Percentiles rank a stretch among this genome's conserved stretches.
Conservation (phyloP, 371 early-diverging fungal species). For the Actinomucor elegans region DNA sequence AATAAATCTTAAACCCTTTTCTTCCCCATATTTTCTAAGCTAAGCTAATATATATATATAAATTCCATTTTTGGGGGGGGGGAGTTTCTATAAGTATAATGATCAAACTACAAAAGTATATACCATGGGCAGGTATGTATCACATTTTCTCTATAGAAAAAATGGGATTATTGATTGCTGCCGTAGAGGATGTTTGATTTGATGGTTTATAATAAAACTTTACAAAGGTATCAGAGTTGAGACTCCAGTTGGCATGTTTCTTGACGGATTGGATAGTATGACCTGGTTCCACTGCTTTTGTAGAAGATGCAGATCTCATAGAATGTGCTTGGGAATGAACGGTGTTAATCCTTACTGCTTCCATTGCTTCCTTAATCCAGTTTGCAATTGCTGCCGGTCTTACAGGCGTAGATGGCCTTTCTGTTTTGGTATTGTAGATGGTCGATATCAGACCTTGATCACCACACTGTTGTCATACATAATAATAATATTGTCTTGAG, state of each 20-base stretch:
- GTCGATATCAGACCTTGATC: too few species aligned
- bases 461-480: too few species aligned
- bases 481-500: constrained; percentile 7
- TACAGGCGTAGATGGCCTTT: neutral
- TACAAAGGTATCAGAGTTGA: constrained; percentile 7
- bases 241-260: constrained; percentile 6
- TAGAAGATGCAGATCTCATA: constrained; percentile 5
- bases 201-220: neutral
- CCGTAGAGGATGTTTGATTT: neutral
- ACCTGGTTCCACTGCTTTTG: constrained; percentile 8
- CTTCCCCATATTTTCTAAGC: too few species aligned
- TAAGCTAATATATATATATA: too few species aligned
- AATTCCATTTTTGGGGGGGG: too few species aligned
- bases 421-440: too few species aligned
- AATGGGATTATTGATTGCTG: constrained; percentile 6
- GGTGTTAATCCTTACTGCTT: constrained; percentile 4
- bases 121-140: constrained; percentile 6
- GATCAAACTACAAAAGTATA: too few species aligned
- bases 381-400: neutral
- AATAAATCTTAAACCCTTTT: too few species aligned
- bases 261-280: neutral
- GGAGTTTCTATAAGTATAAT: too few species aligned
- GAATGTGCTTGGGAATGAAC: constrained; percentile 1
- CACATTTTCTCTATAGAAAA: constrained; percentile 9
- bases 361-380: constrained; percentile 7